Conservation (phyloP, 2,329 filamentous ascomycete species). For the Atkinsonella texensis region DNA sequence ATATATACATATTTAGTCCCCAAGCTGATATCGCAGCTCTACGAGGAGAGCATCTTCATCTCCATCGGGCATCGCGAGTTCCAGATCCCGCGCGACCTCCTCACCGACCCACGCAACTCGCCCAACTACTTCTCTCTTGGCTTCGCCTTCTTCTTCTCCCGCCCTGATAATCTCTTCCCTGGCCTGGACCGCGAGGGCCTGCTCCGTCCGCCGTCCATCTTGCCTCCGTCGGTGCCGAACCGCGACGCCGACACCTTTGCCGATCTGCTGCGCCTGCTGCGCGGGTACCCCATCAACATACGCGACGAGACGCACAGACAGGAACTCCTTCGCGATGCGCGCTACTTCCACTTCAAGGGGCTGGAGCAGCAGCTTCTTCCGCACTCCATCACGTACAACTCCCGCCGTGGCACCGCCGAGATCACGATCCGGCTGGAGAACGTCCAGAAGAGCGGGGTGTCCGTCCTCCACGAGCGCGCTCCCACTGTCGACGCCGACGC, state of each 20-base stretch:
- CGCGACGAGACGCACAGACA: slow-evolving; percentile 63
- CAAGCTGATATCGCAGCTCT: slow-evolving; percentile 78
- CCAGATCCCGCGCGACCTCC: slow-evolving; percentile 79
- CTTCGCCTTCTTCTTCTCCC: slow-evolving; percentile 77
- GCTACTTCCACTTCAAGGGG: slow-evolving; percentile 87
- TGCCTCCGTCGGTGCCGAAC: slow-evolving; percentile 69
- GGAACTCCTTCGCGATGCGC: slow-evolving; percentile 70
- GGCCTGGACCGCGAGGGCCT: slow-evolving; percentile 69
- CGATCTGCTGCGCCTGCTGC: slow-evolving; percentile 68
- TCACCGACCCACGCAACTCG: slow-evolving; percentile 74
- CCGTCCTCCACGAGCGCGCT: slow-evolving; percentile 40
- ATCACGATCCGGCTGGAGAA: slow-evolving; percentile 74
- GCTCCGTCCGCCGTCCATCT: slow-evolving; percentile 75
- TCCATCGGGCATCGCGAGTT: slow-evolving; percentile 80
- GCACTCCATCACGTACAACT: slow-evolving; percentile 65
- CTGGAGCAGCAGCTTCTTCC: slow-evolving; percentile 79
- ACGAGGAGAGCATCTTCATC: slow-evolving; percentile 85
- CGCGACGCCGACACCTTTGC: slow-evolving; percentile 74
- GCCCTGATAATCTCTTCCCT: slow-evolving; percentile 70
- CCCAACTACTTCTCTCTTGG: slow-evolving; percentile 93
- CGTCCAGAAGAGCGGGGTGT: slow-evolving; percentile 76
- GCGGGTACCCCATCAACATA: slow-evolving; percentile 73
- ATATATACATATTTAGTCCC: slow-evolving; percentile 47
- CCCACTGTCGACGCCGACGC: neutral
- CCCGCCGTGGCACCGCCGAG: slow-evolving; percentile 54